These are phyloP conservation scores for Uronychia setigera DNA, from an alignment of 73 alveolate species.

Conservation along the genomic window DNA sequence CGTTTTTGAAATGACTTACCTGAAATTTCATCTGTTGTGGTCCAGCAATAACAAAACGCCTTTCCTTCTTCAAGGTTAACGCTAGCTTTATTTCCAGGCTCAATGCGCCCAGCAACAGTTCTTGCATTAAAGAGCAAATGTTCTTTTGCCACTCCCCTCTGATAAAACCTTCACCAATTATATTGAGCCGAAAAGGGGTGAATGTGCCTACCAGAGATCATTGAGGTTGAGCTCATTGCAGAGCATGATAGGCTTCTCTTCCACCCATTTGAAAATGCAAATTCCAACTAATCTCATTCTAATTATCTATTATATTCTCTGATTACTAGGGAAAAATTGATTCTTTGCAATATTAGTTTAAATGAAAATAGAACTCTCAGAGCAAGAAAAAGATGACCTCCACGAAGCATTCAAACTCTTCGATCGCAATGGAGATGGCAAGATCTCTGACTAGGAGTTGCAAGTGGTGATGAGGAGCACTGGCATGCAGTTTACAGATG, in stretches of 20 bases:
- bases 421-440: neutral
- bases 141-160: conserved; percentile 60
- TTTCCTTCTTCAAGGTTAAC: conserved; percentile 75
- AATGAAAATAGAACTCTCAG: too few relatives aligned
- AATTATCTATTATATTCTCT: too few relatives aligned
- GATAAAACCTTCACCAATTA: conserved; percentile 56
- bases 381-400: neutral
- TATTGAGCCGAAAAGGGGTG: neutral
- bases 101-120: conserved; percentile 74
- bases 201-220: conserved; percentile 60
- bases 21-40: conserved; percentile 62
- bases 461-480: neutral
- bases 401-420: conserved; percentile 2
- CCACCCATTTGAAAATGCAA: conserved; percentile 76
- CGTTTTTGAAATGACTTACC: too few relatives aligned
- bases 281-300: conserved; percentile 85
- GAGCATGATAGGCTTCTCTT: conserved; percentile 77
- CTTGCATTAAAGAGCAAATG: conserved; percentile 76
- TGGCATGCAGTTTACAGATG: conserved; percentile 28
- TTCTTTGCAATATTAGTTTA: too few relatives aligned
- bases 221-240: conserved; percentile 65
- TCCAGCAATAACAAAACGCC: conserved; percentile 82
- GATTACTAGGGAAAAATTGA: too few relatives aligned
- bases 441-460: neutral
- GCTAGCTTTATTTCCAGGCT: conserved; percentile 82